Percentiles rank a stretch among this genome's conserved stretches.
phyloP scores from a whole-genome alignment of 2,329 filamentous ascomycete species.

The Cordyceps tenuipes region DNA sequence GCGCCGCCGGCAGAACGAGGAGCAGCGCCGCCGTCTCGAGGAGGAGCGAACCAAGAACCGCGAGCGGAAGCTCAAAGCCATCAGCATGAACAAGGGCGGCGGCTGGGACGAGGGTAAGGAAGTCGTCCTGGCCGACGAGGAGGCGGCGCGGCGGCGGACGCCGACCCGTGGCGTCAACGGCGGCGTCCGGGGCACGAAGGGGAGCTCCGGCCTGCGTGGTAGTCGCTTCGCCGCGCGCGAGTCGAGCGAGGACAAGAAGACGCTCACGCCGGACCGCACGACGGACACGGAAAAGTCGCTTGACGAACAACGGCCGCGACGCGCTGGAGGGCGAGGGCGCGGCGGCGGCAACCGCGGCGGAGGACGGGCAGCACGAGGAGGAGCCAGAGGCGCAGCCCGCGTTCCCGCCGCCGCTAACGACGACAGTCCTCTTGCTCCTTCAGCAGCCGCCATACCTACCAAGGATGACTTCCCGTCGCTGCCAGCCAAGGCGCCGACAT shows the following conservation, averaged over 20 bases:
- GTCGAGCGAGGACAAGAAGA: constrained; percentile 24
- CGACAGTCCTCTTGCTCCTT: no score
- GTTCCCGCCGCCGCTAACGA: constrained; percentile 5
- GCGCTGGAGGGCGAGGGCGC: constrained; percentile 24
- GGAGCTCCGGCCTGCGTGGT: constrained; percentile 29
- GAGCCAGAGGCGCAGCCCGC: constrained; percentile 25
- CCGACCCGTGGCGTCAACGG: constrained; percentile 36
- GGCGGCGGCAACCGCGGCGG: constrained; percentile 26
- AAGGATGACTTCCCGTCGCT: constrained; percentile 30
- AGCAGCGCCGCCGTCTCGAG: constrained; percentile 43
- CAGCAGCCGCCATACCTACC: constrained; percentile 16
- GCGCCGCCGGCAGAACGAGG: constrained; percentile 41
- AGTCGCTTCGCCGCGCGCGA: constrained; percentile 36
- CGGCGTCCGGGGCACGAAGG: constrained; percentile 24
- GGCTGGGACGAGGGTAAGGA: constrained; percentile 52
- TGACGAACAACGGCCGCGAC: constrained; percentile 27
- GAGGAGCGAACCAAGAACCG: constrained; percentile 53
- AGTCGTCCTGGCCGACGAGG: constrained; percentile 30
- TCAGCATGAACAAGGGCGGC: constrained; percentile 43
- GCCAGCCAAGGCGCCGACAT: constrained; percentile 18
- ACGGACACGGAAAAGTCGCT: constrained; percentile 18
- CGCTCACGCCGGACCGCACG: constrained; percentile 25
- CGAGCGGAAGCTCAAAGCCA: constrained; percentile 52
- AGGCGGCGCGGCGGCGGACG: constrained; percentile 24
- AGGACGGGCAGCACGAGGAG: constrained; percentile 13